A percentile compares a stretch with the other conserved stretches of the same genome.
Conservation (phyloP, 768 basidiomycete species). For the Suillus hirtellus region DNA sequence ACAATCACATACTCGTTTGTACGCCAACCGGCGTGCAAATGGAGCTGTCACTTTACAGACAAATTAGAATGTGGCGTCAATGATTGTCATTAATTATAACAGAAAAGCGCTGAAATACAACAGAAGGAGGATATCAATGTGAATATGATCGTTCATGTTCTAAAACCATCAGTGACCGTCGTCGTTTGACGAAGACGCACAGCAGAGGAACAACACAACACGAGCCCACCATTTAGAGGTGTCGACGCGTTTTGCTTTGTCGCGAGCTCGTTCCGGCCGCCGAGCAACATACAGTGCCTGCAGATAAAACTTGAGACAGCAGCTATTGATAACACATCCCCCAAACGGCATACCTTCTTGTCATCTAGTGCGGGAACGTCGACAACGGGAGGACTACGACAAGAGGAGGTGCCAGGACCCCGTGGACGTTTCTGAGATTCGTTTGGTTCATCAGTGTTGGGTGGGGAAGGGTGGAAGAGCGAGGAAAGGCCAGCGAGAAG, state of each 20-base stretch:
- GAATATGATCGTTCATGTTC: no score
- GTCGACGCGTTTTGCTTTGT: background rate
- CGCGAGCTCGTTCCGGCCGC: background rate
- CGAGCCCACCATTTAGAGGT: background rate
- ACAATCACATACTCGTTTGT: slow-evolving; percentile 51
- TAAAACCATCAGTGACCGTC: background rate
- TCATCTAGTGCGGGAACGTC: background rate
- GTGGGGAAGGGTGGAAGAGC: background rate
- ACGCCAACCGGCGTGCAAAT: slow-evolving; percentile 5
- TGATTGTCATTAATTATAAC: no score
- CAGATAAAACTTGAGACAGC: background rate
- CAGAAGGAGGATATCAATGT: no score
- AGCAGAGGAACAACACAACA: background rate
- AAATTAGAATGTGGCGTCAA: no score
- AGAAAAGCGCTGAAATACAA: no score
- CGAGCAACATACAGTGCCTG: background rate
- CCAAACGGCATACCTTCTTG: background rate
- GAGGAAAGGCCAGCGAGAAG: background rate
- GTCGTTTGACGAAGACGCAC: background rate
- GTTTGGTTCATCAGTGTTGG: background rate
- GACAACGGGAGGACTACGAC: background rate
- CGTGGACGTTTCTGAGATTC: background rate
- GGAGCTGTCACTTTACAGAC: no score
- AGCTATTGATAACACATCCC: background rate
- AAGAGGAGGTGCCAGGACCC: background rate